Conservation (phyloP, 495 filamentous ascomycete genomes). For the Neurospora pannonica region DNA sequence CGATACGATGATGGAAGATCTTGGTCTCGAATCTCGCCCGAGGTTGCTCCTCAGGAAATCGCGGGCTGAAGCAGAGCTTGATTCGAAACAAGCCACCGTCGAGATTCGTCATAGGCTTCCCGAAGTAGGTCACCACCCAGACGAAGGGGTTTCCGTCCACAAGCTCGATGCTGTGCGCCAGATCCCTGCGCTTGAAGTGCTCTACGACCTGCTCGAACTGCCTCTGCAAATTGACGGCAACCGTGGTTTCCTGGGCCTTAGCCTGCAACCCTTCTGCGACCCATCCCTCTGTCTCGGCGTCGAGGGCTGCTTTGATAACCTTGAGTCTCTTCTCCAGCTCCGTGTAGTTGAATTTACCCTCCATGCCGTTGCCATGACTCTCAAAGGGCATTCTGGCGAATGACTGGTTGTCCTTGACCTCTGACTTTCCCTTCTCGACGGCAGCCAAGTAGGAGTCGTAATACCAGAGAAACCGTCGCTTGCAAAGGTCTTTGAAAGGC, state of each 20-base stretch:
- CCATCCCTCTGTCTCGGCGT: conserved; percentile 67
- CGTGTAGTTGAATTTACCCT: conserved; percentile 75
- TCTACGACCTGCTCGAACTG: conserved; percentile 80
- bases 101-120: conserved; percentile 83
- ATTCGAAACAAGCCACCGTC: conserved; percentile 87
- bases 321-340: conserved; percentile 60
- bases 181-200: conserved; percentile 56
- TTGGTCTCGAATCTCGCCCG: conserved; percentile 70
- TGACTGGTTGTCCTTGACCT: conserved; percentile 45
- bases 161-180: conserved; percentile 64
- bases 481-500: conserved; percentile 83
- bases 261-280: conserved; percentile 53
- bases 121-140: conserved; percentile 70
- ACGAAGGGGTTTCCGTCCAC: conserved; percentile 62
- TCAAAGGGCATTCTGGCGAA: conserved; percentile 87
- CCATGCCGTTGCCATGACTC: conserved; percentile 67
- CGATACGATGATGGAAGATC: conserved; percentile 84
- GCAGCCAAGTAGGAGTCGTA: conserved; percentile 72
- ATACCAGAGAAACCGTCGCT: conserved; percentile 93
- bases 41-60: conserved; percentile 87
- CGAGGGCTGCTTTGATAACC: conserved; percentile 54
- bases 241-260: conserved; percentile 56
- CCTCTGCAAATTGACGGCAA: conserved; percentile 70
- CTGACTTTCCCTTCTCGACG: conserved; percentile 53
- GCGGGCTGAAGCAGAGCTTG: conserved; percentile 71